These are phyloP conservation scores for Aureoboletus auriporus DNA, from an alignment of 768 basidiomycete genomes.

Conservation along the genomic window DNA sequence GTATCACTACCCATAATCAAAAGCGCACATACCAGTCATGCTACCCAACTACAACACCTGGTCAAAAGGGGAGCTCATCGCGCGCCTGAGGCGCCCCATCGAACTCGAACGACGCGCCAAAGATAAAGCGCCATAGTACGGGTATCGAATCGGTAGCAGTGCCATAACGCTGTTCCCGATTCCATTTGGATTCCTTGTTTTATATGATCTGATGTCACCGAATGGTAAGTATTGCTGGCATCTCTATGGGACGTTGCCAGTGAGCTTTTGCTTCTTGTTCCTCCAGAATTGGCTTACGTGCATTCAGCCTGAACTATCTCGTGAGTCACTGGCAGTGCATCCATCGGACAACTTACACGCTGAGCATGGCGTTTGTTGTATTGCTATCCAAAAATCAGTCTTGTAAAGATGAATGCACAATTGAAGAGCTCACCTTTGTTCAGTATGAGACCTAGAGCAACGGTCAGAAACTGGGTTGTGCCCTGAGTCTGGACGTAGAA, in stretches of 20 bases:
- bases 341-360: no score
- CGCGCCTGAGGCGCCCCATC: constrained; percentile 52
- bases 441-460: constrained; percentile 10
- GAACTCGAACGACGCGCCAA: constrained; percentile 44
- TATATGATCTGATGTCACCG: neutral
- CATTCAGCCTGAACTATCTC: constrained; percentile 9
- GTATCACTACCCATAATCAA: constrained; percentile 30
- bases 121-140: neutral
- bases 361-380: constrained; percentile 22
- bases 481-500: constrained; percentile 11
- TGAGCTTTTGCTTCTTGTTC: neutral
- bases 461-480: constrained; percentile 1
- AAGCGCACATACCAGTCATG: constrained; percentile 30
- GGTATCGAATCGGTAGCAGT: no score
- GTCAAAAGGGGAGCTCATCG: constrained; percentile 69
- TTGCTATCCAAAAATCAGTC: constrained; percentile 7
- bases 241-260: constrained; percentile 6
- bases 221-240: constrained; percentile 18
- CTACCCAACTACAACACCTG: constrained; percentile 47
- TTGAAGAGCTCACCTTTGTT: constrained; percentile 12
- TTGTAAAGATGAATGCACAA: no score
- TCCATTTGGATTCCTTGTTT: no score
- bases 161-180: no score
- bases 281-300: constrained; percentile 16
- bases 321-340: neutral